Base-by-base conservation (phyloP, 495 filamentous ascomycete species). In the Letharia lupina region DNA sequence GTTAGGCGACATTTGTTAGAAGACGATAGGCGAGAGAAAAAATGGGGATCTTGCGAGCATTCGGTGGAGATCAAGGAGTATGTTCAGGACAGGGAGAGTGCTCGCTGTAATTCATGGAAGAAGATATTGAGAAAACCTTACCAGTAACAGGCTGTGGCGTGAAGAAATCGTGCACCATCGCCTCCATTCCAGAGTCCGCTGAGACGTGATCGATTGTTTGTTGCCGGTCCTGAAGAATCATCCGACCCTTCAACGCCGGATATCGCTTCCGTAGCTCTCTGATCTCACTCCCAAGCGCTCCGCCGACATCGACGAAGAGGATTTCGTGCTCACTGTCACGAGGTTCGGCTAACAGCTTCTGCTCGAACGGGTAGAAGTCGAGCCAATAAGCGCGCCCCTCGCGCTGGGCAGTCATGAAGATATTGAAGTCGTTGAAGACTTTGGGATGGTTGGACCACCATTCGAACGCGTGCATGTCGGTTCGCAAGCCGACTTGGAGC, bases 151-250 rank as follows among this genome's bases (percentile, higher is more conserved):
- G 72, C 69, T 84, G 80, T 6, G 70, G 65, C 31, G 74, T 70
- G 71, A 83, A 80, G 66, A 84, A 79, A 54, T 82, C 76, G 31
- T 83, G 72, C 3, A 69, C 74, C 61, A 77, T 72, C 13, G 71
- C 70, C 64, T 81, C 75, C 16, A 86, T 77, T 0, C 82, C 81
- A 4, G 50, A 28, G 2, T 77, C 72, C 23, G 76, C 73, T 0
- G 70, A 67, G 8, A 73, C 57, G 4, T 54, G 28, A 2, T 39
- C 33, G 11, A 63, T 18, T 4, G 48, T 56, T 13, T 68, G 64
- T 1, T 63, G 66, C 8, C 68, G 65, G 37, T 75, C 73, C 45
- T 75, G 67, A 4, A 75, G 68, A 33, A 70, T 59, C 40, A 75
- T 72, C 5, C 72, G 70, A 0, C 80, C 81, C 0, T 72, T 66